These are phyloP conservation scores for Euptelea pleiosperma DNA, from an alignment of 164 flowering plant species.

Conservation along the genomic window DNA sequence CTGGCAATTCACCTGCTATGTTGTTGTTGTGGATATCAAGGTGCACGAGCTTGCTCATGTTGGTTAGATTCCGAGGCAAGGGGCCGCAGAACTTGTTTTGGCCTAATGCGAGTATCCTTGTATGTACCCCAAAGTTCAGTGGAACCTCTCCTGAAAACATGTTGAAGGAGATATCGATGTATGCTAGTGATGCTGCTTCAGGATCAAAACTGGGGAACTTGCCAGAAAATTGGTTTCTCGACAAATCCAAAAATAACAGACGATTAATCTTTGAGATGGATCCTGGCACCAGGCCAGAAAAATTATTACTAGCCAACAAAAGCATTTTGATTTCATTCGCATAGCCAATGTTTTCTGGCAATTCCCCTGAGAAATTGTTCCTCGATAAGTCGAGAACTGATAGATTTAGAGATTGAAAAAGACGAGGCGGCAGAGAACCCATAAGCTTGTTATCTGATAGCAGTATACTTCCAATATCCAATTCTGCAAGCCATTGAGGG, in stretches of 20 bases:
- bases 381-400: constrained; percentile 34
- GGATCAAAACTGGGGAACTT: constrained; percentile 28
- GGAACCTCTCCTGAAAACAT: constrained; percentile 39
- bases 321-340: constrained; percentile 27
- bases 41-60: constrained; percentile 32
- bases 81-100: constrained; percentile 33
- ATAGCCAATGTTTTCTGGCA: constrained; percentile 38
- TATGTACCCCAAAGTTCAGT: constrained; percentile 21
- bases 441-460: constrained; percentile 39
- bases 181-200: constrained; percentile 14
- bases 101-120: constrained; percentile 30
- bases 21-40: constrained; percentile 43
- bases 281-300: constrained; percentile 35
- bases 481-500: constrained; percentile 34
- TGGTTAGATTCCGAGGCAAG: constrained; percentile 30
- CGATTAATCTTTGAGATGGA: constrained; percentile 27
- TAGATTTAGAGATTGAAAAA: constrained; percentile 34
- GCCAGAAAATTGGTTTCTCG: constrained; percentile 34
- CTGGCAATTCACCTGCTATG: constrained; percentile 33
- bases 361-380: constrained; percentile 35
- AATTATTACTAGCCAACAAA: constrained; percentile 30
- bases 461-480: constrained; percentile 20
- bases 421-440: constrained; percentile 30
- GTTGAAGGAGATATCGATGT: constrained; percentile 36
- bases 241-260: constrained; percentile 33